Evolutionary conservation across 768 basidiomycete species (phyloP).

Genomic region (Panaeolus cyanescens): DNA sequence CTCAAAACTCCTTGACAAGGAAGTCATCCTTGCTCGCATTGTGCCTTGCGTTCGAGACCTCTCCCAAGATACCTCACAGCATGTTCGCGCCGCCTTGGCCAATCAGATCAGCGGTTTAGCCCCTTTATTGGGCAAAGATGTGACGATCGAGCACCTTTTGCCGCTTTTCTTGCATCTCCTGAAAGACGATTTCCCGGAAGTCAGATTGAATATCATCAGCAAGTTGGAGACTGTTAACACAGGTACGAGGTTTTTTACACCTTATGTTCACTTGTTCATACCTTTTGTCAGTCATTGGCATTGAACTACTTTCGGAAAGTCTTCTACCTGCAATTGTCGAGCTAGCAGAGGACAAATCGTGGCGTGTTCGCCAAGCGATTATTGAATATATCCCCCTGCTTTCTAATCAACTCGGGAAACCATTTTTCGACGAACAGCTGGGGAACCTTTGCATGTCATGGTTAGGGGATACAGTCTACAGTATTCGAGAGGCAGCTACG

Average conservation of each 20-base stretch:
- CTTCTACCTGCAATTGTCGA: constrained; percentile 97
- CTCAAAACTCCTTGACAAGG: constrained; percentile 89
- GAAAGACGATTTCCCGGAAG: constrained; percentile 99
- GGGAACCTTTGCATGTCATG: constrained; percentile 98
- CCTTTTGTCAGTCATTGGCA: constrained; percentile 82
- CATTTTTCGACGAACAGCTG: constrained; percentile 97
- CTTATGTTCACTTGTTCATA: constrained; percentile 15
- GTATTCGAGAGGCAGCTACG: constrained; percentile 97
- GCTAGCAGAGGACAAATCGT: constrained; percentile 98
- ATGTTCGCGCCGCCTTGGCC: constrained; percentile 95
- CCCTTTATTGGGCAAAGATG: constrained; percentile 88
- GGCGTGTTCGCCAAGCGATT: constrained; percentile 99
- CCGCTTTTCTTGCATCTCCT: constrained; percentile 95
- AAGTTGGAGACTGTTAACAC: constrained; percentile 95
- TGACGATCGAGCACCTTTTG: constrained; percentile 95
- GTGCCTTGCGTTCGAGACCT: constrained; percentile 95
- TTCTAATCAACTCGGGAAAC: constrained; percentile 94
- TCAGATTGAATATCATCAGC: constrained; percentile 96
- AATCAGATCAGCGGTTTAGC: constrained; percentile 96
- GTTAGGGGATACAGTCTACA: constrained; percentile 97
- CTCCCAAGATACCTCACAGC: constrained; percentile 92
- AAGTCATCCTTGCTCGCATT: constrained; percentile 89
- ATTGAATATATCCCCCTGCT: constrained; percentile 99
- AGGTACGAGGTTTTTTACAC: constrained; percentile 50
- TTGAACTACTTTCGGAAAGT: constrained; percentile 91